Percentiles rank a stretch among this genome's conserved stretches.
Evolutionary conservation across 257 asterid species (phyloP).

Genomic region (Ocimum tenuiflorum): DNA sequence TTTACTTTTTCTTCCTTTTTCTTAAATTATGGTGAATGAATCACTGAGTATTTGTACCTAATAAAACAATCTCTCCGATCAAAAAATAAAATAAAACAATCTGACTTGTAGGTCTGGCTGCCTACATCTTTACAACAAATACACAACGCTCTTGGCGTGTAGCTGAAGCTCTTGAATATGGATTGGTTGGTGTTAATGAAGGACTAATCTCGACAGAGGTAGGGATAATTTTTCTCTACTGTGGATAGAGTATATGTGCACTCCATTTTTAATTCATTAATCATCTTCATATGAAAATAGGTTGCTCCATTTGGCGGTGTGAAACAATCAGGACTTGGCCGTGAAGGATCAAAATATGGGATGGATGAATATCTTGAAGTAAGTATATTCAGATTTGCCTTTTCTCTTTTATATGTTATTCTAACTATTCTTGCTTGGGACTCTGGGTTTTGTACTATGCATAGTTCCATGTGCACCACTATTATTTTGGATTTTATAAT

Average conservation of each 20-base stretch:
- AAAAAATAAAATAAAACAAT: no score
- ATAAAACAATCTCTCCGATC: no score
- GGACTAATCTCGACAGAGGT: slow-evolving; percentile 96
- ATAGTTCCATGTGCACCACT: neutral
- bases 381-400: slow-evolving; percentile 1
- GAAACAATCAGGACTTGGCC: slow-evolving; percentile 96
- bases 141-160: slow-evolving; percentile 91
- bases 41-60: no score
- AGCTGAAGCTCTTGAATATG: slow-evolving; percentile 93
- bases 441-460: neutral
- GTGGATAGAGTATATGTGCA: neutral
- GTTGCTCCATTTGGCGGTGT: slow-evolving; percentile 96
- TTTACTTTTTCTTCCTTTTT: neutral
- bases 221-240: slow-evolving; percentile 16
- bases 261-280: neutral
- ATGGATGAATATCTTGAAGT: slow-evolving; percentile 91
- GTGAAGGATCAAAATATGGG: slow-evolving; percentile 97
- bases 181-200: slow-evolving; percentile 95
- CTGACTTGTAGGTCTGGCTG: slow-evolving; percentile 71
- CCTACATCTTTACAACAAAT: slow-evolving; percentile 68
- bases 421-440: neutral
- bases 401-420: neutral
- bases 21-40: no score
- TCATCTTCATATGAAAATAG: slow-evolving; percentile 27
- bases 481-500: neutral